Evolutionary conservation across 495 filamentous ascomycete genomes (phyloP).

Genomic region (Talaromyces stipitatus): DNA sequence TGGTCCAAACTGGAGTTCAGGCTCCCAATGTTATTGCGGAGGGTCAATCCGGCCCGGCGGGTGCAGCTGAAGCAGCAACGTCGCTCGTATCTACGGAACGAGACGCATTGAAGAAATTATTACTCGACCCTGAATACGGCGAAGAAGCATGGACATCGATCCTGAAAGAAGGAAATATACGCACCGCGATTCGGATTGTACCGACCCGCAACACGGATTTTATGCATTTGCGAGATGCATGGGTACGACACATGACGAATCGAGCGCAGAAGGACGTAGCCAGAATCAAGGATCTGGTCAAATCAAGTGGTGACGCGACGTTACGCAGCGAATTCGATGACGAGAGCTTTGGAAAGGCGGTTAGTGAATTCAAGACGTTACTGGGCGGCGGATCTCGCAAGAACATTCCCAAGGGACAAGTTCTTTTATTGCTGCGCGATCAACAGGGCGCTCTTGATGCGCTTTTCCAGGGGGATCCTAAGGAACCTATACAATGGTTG

Average conservation of each 20-base stretch:
- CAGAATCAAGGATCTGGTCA: slow-evolving; percentile 11
- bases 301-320: not conserved
- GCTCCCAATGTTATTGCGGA: slow-evolving; percentile 26
- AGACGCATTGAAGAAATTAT: slow-evolving; percentile 52
- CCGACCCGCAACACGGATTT: slow-evolving; percentile 88
- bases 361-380: slow-evolving; percentile 67
- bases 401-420: slow-evolving; percentile 66
- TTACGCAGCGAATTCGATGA: slow-evolving; percentile 47
- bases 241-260: slow-evolving; percentile 72
- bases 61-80: slow-evolving; percentile 60
- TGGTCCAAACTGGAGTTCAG: slow-evolving; percentile 39
- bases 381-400: slow-evolving; percentile 62
- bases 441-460: slow-evolving; percentile 56
- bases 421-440: slow-evolving; percentile 66
- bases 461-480: slow-evolving; percentile 49
- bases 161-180: slow-evolving; percentile 51
- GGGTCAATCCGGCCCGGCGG: slow-evolving; percentile 6
- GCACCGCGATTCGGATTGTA: slow-evolving; percentile 69
- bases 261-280: slow-evolving; percentile 44
- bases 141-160: slow-evolving; percentile 67
- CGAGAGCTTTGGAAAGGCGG: slow-evolving; percentile 59
- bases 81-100: slow-evolving; percentile 76
- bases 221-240: slow-evolving; percentile 82
- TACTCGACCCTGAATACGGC: slow-evolving; percentile 62
- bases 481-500: slow-evolving; percentile 42